These are phyloP conservation scores for Triangularia setosa DNA, from an alignment of 2,329 filamentous ascomycete species.

Conservation along the genomic window DNA sequence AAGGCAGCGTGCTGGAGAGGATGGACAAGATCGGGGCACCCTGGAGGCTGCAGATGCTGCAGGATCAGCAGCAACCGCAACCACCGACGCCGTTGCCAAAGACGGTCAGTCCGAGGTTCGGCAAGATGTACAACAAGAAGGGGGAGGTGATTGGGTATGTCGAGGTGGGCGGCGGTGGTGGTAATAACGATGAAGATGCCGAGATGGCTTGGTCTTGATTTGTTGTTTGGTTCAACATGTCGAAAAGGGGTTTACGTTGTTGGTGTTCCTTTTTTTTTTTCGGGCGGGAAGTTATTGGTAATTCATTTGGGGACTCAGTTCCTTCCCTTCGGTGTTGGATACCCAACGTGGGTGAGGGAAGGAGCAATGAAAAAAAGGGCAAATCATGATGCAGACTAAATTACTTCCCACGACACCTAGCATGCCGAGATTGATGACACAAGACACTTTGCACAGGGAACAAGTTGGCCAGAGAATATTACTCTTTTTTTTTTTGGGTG, in stretches of 20 bases:
- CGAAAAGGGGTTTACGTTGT: too few species aligned
- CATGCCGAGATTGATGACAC: neutral
- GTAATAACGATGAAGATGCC: neutral
- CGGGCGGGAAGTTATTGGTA: too few species aligned
- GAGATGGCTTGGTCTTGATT: neutral
- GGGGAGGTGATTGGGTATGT: neutral
- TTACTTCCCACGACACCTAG: too few species aligned
- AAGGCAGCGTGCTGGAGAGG: neutral
- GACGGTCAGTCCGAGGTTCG: neutral
- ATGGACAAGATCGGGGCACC: neutral
- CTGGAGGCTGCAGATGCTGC: neutral
- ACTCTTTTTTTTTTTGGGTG: constrained; percentile 37
- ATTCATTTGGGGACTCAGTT: too few species aligned
- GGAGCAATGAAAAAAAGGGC: too few species aligned
- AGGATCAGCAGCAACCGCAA: neutral
- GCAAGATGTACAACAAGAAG: neutral
- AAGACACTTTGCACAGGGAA: neutral
- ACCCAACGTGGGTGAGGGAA: too few species aligned
- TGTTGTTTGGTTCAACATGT: too few species aligned
- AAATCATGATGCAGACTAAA: too few species aligned
- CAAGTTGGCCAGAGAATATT: constrained; percentile 30
- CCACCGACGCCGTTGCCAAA: neutral
- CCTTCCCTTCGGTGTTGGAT: too few species aligned
- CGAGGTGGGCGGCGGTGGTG: neutral
- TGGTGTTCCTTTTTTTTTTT: too few species aligned